A percentile compares a stretch with the other conserved stretches of the same genome.
Evolutionary conservation across 75 land plant species (phyloP).

Genomic region (Larix kaempferi): DNA sequence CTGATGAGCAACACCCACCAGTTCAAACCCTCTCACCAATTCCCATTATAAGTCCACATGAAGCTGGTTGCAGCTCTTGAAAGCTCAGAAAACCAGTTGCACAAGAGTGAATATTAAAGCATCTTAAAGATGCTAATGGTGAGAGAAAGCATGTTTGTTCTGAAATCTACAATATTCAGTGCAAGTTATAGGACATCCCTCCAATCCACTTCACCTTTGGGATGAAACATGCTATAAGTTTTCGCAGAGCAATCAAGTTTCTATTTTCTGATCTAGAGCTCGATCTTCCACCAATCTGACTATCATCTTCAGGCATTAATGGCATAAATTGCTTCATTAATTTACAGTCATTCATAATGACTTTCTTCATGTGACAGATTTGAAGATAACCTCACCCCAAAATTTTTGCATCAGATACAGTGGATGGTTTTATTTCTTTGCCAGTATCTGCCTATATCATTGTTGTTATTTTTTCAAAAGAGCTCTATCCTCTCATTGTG

Average conservation of each 20-base stretch:
- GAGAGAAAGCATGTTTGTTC: background rate
- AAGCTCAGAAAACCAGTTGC: background rate
- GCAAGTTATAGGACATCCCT: background rate
- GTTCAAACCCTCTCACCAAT: background rate
- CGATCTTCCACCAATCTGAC: background rate
- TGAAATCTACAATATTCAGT: background rate
- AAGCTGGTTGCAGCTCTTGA: conserved; percentile 1
- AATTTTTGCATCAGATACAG: background rate
- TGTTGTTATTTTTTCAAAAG: background rate
- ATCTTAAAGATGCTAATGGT: background rate
- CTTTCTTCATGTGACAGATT: background rate
- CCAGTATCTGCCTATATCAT: background rate
- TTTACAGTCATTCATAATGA: background rate
- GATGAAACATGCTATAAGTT: background rate
- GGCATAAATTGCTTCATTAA: background rate
- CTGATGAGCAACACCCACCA: no score
- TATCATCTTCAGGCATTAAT: background rate
- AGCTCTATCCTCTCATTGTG: no score
- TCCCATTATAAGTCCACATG: background rate
- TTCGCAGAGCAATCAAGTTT: background rate
- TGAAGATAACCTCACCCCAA: background rate
- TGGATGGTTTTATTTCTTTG: background rate
- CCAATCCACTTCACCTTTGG: background rate
- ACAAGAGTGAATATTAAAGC: background rate
- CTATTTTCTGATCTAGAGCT: background rate